Evolutionary conservation across 768 basidiomycete genomes (phyloP).

Genomic region (Podaxis pistillaris): DNA sequence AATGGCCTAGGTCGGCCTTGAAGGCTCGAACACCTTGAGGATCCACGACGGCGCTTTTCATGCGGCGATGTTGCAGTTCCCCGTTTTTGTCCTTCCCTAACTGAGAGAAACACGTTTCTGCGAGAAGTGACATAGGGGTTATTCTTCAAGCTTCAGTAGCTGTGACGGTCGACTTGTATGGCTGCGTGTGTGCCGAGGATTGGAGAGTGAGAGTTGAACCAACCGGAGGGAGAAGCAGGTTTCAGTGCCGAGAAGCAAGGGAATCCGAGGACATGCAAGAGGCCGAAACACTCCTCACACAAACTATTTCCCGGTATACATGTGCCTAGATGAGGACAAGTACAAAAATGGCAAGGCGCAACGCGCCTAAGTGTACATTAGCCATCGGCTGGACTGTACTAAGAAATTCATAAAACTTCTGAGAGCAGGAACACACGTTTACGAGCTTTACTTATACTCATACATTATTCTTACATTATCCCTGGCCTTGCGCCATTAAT

Average conservation of each 20-base stretch:
- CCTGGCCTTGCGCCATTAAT: slow-evolving; percentile 4
- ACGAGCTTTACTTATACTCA: not conserved
- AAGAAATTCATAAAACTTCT: not conserved
- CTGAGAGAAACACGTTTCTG: not conserved
- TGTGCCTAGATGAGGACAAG: not conserved
- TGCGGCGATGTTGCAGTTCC: too few species aligned
- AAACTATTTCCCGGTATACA: not conserved
- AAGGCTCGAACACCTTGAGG: not conserved
- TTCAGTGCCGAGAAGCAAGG: not conserved
- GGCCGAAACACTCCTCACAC: not conserved
- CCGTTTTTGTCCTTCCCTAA: too few species aligned
- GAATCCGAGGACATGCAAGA: not conserved
- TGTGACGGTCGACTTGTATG: not conserved
- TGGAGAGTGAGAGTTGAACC: not conserved
- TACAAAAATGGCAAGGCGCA: not conserved
- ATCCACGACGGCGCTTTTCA: too few species aligned
- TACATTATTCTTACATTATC: not conserved
- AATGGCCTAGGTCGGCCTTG: not conserved
- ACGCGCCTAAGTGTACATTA: not conserved
- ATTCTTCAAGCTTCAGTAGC: too few species aligned
- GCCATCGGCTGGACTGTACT: not conserved
- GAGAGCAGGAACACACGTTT: not conserved
- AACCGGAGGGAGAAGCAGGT: not conserved
- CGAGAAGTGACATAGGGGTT: not conserved
- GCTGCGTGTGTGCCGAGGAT: not conserved